Base-by-base conservation (phyloP, 208 protist genomes). In the Crithidia sp. region DNA sequence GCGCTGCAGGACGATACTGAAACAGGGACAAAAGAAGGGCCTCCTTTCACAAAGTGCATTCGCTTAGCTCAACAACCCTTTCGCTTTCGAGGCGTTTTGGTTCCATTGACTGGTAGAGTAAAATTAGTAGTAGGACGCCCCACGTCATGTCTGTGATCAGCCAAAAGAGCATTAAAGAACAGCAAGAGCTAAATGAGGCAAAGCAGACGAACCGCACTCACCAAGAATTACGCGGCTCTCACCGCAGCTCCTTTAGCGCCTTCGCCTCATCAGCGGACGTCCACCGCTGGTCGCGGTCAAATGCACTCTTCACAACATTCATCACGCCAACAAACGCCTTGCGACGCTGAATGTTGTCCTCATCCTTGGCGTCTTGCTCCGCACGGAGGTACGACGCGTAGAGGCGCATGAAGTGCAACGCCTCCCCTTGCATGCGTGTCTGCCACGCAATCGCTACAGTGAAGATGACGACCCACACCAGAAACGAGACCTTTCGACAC, bases 401-500 rank as follows among this genome's bases (percentile, higher is more conserved):
- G 8, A 92, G 63, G n/a, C 89, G 85, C 83, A 97, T 87, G 71
- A 89, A 94, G 67, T 94, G 89, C 43, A 95, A 63, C 36, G 85
- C 76, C 70, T 97, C 90, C 39, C 86, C 83, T 53, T 95, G 88
- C 66, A 97, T 76, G 45, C 89, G 79, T 0, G 85, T 86, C 73
- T 97, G 88, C 54, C 91, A 71, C 49, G 84, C 73, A 16, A 82
- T 73, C 40, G 79, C 74, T 36, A 93, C 66, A n/a, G 85, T 92
- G 67, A 95, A 92, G 43, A 96, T 76, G 58, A 72, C 76, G 17
- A 95, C 61, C 91, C 93, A 97, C 36, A 91, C 13, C n/a, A 94
- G 62, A 71, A 94, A 97, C 6, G 82, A 75, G 5, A 95, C 91
- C 65, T 97, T 97, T 40, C 89, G 72, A 61, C 93, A 97, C 65